These are phyloP conservation scores for Hypoxylon sp. DNA, from an alignment of 2,329 filamentous ascomycete species.

Conservation along the genomic window DNA sequence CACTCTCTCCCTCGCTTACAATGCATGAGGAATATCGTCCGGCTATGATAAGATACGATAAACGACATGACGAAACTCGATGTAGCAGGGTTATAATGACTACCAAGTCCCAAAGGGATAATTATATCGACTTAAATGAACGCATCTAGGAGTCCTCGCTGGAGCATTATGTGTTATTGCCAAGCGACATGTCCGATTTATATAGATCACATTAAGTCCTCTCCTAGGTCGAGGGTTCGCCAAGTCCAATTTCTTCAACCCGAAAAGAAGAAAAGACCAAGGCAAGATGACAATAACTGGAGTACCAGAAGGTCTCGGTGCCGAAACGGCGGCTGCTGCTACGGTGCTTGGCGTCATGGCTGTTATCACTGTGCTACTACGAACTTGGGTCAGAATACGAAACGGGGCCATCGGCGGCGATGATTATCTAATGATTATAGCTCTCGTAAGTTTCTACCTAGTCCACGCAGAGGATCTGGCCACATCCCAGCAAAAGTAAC, in stretches of 20 bases:
- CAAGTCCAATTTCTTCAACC: not conserved
- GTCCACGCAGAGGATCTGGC: not conserved
- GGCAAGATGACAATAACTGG: conserved; percentile 8
- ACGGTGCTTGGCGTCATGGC: conserved; percentile 10
- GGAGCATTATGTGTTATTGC: not conserved
- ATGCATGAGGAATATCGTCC: conserved; percentile 3
- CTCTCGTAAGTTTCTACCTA: conserved; percentile 21
- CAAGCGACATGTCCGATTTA: not conserved
- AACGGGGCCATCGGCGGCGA: conserved; percentile 36
- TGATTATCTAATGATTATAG: conserved; percentile 35
- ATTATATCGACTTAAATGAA: conserved; percentile 2
- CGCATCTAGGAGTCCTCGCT: not conserved
- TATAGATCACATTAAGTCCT: conserved; percentile 19
- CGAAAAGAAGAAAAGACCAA: not conserved
- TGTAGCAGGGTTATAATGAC: conserved; percentile 19
- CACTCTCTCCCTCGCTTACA: conserved; percentile 7
- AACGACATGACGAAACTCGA: conserved; percentile 2
- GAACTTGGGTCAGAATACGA: conserved; percentile 26
- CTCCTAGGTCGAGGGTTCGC: not conserved
- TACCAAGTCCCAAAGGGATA: conserved; percentile 2
- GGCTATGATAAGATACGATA: not conserved
- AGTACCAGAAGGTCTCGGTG: conserved; percentile 13
- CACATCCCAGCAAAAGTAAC: not conserved
- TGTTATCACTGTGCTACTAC: conserved; percentile 16
- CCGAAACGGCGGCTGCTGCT: conserved; percentile 10